A percentile compares a stretch with the other conserved stretches of the same genome.
These are phyloP conservation scores for Cucurbita moschata DNA, from an alignment of 306 rosid species.

Conservation along the genomic window DNA sequence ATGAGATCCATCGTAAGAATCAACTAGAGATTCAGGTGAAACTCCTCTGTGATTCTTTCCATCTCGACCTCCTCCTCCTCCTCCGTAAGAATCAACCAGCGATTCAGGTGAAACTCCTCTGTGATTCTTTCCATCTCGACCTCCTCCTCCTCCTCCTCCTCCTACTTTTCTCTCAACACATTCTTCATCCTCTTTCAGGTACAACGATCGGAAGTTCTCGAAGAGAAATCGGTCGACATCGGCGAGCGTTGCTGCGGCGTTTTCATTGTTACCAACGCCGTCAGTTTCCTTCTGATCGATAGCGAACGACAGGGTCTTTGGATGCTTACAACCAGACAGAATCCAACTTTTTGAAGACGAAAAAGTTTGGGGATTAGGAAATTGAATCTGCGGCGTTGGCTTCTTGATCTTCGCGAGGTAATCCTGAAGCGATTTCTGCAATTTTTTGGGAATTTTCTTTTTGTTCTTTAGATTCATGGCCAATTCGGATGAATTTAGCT, in stretches of 20 bases:
- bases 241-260: constrained; percentile 42
- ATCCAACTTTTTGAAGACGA: constrained; percentile 44
- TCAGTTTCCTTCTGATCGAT: constrained; percentile 11
- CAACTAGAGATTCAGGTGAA: constrained; percentile 23
- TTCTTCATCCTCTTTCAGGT: constrained; percentile 21
- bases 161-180: not conserved
- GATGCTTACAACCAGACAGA: constrained; percentile 37
- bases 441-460: constrained; percentile 39
- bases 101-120: constrained; percentile 23
- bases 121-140: not conserved
- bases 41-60: constrained; percentile 3
- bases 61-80: not conserved
- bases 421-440: constrained; percentile 27
- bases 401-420: constrained; percentile 39
- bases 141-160: not conserved
- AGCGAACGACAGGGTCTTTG: constrained; percentile 47
- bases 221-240: constrained; percentile 57
- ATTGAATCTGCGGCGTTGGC: constrained; percentile 12
- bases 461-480: no score
- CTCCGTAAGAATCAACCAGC: constrained; percentile 16
- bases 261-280: not conserved
- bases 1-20: constrained; percentile 22
- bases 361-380: constrained; percentile 15
- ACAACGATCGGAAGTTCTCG: constrained; percentile 64
- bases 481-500: not conserved